A percentile compares a stretch with the other conserved stretches of the same genome.
phyloP scores from a whole-genome alignment of 768 basidiomycete genomes.

The Epithele typhae region DNA sequence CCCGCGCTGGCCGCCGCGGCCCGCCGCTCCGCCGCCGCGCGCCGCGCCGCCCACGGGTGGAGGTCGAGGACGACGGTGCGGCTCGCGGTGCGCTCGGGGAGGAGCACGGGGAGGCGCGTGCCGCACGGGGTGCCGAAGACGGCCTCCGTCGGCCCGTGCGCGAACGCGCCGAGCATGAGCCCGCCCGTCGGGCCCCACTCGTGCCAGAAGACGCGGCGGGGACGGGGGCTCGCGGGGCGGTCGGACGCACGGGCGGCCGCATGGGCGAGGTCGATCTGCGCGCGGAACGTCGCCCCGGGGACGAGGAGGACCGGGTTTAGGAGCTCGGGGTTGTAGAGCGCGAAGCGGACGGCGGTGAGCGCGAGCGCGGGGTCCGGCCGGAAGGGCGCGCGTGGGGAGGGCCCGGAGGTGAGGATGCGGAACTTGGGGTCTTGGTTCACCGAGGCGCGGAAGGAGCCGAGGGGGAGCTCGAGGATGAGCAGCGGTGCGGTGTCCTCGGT shows the following conservation, averaged over 20 bases:
- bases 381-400: neutral
- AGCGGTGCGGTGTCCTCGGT: neutral
- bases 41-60: neutral
- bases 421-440: neutral
- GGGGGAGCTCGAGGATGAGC: neutral
- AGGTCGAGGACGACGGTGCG: neutral
- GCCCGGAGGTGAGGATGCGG: neutral
- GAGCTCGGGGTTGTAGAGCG: slow-evolving; percentile 1
- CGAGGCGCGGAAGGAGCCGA: neutral
- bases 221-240: too few species aligned
- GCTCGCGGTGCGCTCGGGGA: neutral
- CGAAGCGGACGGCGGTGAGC: neutral
- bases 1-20: too few species aligned
- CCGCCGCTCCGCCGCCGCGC: neutral
- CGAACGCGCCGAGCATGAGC: neutral
- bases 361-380: neutral
- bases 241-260: neutral
- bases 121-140: neutral
- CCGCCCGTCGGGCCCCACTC: neutral
- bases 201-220: neutral
- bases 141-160: neutral
- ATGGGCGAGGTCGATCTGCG: neutral
- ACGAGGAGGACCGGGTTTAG: neutral
- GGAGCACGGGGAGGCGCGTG: neutral
- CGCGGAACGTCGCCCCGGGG: neutral